These are phyloP conservation scores for Clonostachys solani DNA, from an alignment of 2,329 filamentous ascomycete genomes.

Conservation along the genomic window DNA sequence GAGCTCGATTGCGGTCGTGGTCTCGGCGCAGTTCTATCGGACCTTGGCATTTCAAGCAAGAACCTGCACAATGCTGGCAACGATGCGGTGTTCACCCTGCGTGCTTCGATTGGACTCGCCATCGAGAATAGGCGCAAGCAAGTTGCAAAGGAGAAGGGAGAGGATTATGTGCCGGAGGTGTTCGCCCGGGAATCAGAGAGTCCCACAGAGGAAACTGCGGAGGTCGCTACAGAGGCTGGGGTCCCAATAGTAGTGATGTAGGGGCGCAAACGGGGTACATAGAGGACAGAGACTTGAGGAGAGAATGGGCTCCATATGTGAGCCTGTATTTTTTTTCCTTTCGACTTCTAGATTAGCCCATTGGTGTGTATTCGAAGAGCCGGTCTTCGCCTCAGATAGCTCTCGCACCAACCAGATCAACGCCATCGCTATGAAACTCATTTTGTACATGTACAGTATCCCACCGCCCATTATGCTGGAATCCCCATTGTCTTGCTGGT, in stretches of 20 bases:
- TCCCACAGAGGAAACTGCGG: no score
- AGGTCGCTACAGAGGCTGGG: no score
- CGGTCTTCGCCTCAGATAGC: conserved; percentile 4
- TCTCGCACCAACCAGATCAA: conserved; percentile 27
- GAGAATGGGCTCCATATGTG: conserved; percentile 2
- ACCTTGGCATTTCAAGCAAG: conserved; percentile 58
- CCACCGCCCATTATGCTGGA: not conserved
- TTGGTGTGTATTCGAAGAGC: no score
- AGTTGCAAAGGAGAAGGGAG: conserved; percentile 7
- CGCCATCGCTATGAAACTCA: conserved; percentile 37
- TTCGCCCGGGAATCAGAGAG: no score
- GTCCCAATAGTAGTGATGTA: no score
- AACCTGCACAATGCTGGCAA: conserved; percentile 86
- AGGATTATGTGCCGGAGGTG: conserved; percentile 6
- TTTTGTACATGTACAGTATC: conserved; percentile 1
- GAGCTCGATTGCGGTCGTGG: conserved; percentile 46
- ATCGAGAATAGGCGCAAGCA: conserved; percentile 14
- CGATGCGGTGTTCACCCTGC: conserved; percentile 76
- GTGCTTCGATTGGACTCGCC: conserved; percentile 57
- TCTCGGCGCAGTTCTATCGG: conserved; percentile 56
- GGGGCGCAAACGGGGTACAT: not conserved
- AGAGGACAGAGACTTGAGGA: conserved; percentile 1
- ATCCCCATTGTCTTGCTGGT: no score
- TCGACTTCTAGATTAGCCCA: no score
- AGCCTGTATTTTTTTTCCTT: not conserved